These are phyloP conservation scores for Plasmopara viticola DNA, from an alignment of 352 stramenopile species.

Conservation along the genomic window DNA sequence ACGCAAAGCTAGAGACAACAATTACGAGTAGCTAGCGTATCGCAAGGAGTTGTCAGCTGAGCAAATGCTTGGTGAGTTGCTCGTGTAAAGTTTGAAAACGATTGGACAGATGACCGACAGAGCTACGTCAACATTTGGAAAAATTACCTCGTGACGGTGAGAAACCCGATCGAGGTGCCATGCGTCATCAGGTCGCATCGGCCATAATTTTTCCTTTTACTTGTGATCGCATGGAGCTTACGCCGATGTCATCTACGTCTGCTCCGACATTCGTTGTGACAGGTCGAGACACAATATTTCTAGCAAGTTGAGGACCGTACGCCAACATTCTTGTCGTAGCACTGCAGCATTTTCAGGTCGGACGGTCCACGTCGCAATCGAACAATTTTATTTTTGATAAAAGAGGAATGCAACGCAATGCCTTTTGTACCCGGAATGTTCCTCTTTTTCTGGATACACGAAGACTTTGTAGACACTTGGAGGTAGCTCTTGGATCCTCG, in stretches of 20 bases:
- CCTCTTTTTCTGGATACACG: slow-evolving; percentile 24
- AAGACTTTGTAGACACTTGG: slow-evolving; percentile 45
- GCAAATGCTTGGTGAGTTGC: too few species aligned
- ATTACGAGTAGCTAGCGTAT: too few species aligned
- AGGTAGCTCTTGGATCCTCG: slow-evolving; percentile 54
- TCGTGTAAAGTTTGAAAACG: too few species aligned
- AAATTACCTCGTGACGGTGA: too few species aligned
- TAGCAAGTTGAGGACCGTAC: slow-evolving; percentile 34
- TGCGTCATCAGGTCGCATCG: too few species aligned
- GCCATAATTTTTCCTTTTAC: slow-evolving; percentile 9
- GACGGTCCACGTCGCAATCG: slow-evolving; percentile 52
- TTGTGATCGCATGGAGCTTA: slow-evolving; percentile 21
- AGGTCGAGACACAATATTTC: neutral
- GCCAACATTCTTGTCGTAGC: slow-evolving; percentile 40
- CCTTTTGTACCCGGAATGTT: slow-evolving; percentile 28
- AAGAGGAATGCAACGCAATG: slow-evolving; percentile 35
- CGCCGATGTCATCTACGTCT: slow-evolving; percentile 18
- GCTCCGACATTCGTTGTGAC: slow-evolving; percentile 10
- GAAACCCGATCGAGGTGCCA: too few species aligned
- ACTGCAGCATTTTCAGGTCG: slow-evolving; percentile 34
- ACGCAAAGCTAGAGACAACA: too few species aligned
- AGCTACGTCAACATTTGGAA: too few species aligned
- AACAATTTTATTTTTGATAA: slow-evolving; percentile 35
- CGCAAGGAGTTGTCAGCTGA: too few species aligned
- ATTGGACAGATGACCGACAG: too few species aligned